Evolutionary conservation across 2,329 filamentous ascomycete genomes (phyloP).

Genomic region (Penicillium sp.): DNA sequence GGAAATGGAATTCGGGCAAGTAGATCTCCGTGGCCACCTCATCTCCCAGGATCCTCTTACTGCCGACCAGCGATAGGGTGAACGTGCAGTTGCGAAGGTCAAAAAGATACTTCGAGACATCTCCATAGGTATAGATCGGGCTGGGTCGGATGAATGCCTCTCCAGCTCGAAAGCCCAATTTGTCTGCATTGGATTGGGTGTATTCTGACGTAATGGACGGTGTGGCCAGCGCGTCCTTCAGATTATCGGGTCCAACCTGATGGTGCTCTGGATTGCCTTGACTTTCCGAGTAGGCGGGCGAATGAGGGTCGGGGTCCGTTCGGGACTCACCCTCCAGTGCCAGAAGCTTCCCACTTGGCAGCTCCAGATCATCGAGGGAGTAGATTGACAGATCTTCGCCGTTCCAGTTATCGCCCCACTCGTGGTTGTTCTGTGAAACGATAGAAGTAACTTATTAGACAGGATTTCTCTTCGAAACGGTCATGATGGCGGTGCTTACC

Average conservation of each 20-base stretch:
- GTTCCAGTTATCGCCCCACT: conserved; percentile 91
- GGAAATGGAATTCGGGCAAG: conserved; percentile 87
- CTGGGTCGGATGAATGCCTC: conserved; percentile 86
- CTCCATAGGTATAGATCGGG: conserved; percentile 66
- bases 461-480: too few relatives aligned
- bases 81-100: conserved; percentile 73
- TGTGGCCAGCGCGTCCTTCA: conserved; percentile 59
- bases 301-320: too few relatives aligned
- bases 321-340: too few relatives aligned
- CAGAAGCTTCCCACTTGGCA: too few relatives aligned
- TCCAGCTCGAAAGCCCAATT: conserved; percentile 76
- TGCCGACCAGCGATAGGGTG: conserved; percentile 60
- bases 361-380: conserved; percentile 67
- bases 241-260: conserved; percentile 62
- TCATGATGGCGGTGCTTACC: too few relatives aligned
- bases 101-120: conserved; percentile 68
- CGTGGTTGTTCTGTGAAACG: conserved; percentile 45
- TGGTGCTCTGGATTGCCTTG: conserved; percentile 36
- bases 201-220: conserved; percentile 53
- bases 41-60: conserved; percentile 50
- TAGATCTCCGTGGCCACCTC: conserved; percentile 79
- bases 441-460: too few relatives aligned
- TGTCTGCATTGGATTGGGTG: too few relatives aligned
- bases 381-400: conserved; percentile 91
- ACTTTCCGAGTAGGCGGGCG: conserved; percentile 50